These are phyloP conservation scores for carrot (Daucus carota) DNA, from an alignment of 129 eudicot species.

Conservation along the genomic window DNA sequence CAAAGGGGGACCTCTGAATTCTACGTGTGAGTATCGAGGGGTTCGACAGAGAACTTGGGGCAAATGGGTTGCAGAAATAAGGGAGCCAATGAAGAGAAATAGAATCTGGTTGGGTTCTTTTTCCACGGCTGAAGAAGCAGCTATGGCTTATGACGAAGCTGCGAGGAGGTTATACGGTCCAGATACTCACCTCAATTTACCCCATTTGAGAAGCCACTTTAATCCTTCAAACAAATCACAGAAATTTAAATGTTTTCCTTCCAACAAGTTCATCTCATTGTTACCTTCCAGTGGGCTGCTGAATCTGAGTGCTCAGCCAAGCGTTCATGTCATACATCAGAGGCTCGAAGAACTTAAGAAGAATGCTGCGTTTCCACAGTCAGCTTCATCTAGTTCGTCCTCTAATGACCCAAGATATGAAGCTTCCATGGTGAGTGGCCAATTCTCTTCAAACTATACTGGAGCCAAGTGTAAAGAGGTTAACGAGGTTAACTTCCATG, in stretches of 20 bases:
- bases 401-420: conserved; percentile 30
- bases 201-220: conserved; percentile 67
- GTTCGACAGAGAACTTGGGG: conserved; percentile 97
- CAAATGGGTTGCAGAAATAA: conserved; percentile 94
- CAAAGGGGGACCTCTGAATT: conserved; percentile 92
- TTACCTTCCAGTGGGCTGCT: conserved; percentile 60
- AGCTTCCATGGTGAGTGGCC: conserved; percentile 18
- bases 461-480: conserved; percentile 17
- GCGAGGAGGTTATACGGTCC: conserved; percentile 88
- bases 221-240: conserved; percentile 85
- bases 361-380: conserved; percentile 21
- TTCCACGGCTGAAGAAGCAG: conserved; percentile 91
- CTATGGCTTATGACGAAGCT: conserved; percentile 92
- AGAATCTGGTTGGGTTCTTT: conserved; percentile 90
- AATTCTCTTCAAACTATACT: neutral
- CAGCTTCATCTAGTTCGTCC: conserved; percentile 45
- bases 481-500: conserved; percentile 16
- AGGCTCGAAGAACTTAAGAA: conserved; percentile 76
- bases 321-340: conserved; percentile 87
- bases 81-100: conserved; percentile 85
- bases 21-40: conserved; percentile 80
- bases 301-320: conserved; percentile 80
- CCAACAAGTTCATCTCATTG: conserved; percentile 49
- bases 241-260: conserved; percentile 80
- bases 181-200: conserved; percentile 84